These are phyloP conservation scores for Umbelopsis isabellina DNA, from an alignment of 192 early-diverging fungal species.

Conservation along the genomic window DNA sequence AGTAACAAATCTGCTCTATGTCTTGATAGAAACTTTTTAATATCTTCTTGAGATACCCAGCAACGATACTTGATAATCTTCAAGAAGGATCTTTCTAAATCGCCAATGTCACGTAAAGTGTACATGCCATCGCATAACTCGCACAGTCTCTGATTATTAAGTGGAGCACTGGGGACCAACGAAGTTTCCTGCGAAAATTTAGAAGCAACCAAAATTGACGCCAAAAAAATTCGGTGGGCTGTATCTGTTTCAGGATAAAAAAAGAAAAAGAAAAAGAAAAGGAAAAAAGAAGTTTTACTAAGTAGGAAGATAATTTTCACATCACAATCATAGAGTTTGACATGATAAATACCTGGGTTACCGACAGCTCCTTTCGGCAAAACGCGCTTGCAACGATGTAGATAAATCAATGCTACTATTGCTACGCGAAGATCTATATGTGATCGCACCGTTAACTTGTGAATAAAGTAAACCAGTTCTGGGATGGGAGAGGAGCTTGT, in stretches of 20 bases:
- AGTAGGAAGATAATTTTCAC: no score
- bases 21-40: not conserved
- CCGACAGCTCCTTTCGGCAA: slow-evolving; percentile 40
- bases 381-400: slow-evolving; percentile 34
- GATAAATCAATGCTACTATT: slow-evolving; percentile 39
- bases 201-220: slow-evolving; percentile 39
- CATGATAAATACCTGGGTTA: slow-evolving; percentile 35
- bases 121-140: slow-evolving; percentile 36
- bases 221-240: slow-evolving; percentile 38
- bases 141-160: slow-evolving; percentile 36
- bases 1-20: slow-evolving; percentile 19
- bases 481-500: slow-evolving; percentile 29
- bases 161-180: slow-evolving; percentile 4
- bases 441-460: slow-evolving; percentile 35
- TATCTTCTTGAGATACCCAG: slow-evolving; percentile 25
- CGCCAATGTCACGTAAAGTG: slow-evolving; percentile 35
- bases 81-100: slow-evolving; percentile 36
- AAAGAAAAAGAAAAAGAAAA: no score
- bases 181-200: slow-evolving; percentile 35
- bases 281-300: no score
- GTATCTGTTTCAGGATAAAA: slow-evolving; percentile 31
- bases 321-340: not conserved
- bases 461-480: slow-evolving; percentile 42
- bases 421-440: slow-evolving; percentile 38
- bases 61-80: slow-evolving; percentile 32